Evolutionary conservation across 2,329 filamentous ascomycete species (phyloP).

Genomic region (Diatrype stigma): DNA sequence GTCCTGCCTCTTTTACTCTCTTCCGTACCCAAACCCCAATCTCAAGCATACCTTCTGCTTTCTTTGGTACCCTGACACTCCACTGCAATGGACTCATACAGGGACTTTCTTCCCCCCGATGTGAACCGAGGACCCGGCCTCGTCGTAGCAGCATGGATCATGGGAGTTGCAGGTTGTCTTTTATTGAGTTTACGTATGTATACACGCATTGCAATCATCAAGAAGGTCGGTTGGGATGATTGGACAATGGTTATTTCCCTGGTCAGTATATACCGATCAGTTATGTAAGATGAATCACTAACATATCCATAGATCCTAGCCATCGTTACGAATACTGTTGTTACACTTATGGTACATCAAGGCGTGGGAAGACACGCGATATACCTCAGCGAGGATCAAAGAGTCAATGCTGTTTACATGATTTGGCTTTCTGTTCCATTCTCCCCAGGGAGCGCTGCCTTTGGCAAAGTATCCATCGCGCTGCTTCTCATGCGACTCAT

Average conservation of each 20-base stretch:
- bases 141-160: slow-evolving; percentile 1
- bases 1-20: too few relatives aligned
- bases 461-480: slow-evolving; percentile 1
- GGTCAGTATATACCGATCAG: not conserved
- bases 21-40: too few relatives aligned
- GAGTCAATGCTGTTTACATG: slow-evolving; percentile 1
- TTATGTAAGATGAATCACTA: too few relatives aligned
- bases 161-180: not conserved
- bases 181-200: not conserved
- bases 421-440: slow-evolving; percentile 1
- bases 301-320: not conserved
- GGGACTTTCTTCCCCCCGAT: too few relatives aligned
- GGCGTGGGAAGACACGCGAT: not conserved
- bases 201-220: not conserved
- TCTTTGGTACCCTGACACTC: too few relatives aligned
- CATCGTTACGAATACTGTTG: not conserved
- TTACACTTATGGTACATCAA: slow-evolving; percentile 1
- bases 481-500: slow-evolving; percentile 2
- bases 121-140: not conserved
- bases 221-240: slow-evolving; percentile 2
- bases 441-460: slow-evolving; percentile 1
- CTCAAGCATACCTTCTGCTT: too few relatives aligned
- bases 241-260: not conserved
- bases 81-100: too few relatives aligned
- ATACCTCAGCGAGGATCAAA: slow-evolving; percentile 1